phyloP scores from a whole-genome alignment of 306 rosid genomes.

The Vigna mungo region DNA sequence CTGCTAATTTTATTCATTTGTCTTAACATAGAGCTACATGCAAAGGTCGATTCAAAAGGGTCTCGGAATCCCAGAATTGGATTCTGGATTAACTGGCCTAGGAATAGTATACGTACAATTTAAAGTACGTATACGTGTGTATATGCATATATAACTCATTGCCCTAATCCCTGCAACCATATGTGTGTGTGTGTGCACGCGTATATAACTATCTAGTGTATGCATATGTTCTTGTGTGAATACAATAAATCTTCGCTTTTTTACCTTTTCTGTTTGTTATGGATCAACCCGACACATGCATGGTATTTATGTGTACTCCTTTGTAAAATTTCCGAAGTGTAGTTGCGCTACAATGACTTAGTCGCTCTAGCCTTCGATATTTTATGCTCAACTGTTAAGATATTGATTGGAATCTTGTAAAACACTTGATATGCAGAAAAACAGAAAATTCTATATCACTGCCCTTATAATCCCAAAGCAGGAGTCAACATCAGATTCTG shows the following conservation, averaged over 20 bases:
- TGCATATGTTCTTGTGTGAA: background rate
- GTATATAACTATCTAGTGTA: no score
- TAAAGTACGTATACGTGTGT: no score
- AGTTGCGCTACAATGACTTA: conserved; percentile 10
- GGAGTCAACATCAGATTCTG: conserved; percentile 90
- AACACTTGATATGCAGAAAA: conserved; percentile 67
- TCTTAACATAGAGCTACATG: background rate
- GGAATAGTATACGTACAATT: background rate
- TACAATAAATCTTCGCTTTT: background rate
- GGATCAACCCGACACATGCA: background rate
- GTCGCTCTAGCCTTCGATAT: conserved; percentile 21
- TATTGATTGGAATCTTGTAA: conserved; percentile 42
- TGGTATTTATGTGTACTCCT: conserved; percentile 8
- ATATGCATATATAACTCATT: no score
- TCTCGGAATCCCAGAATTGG: conserved; percentile 17
- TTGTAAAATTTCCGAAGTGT: conserved; percentile 1
- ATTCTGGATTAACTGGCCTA: background rate
- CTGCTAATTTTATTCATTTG: conserved; percentile 24
- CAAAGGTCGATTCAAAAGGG: conserved; percentile 6
- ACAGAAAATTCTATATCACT: conserved; percentile 84
- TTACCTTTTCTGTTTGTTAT: no score
- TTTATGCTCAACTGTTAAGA: conserved; percentile 25
- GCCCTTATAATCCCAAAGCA: conserved; percentile 96
- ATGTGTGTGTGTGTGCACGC: no score
- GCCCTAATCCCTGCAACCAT: no score